Evolutionary conservation across 768 basidiomycete species (phyloP), one percentile per base, ranked within the genome.

Genomic region (Rubroboletus pulcherrimus): DNA sequence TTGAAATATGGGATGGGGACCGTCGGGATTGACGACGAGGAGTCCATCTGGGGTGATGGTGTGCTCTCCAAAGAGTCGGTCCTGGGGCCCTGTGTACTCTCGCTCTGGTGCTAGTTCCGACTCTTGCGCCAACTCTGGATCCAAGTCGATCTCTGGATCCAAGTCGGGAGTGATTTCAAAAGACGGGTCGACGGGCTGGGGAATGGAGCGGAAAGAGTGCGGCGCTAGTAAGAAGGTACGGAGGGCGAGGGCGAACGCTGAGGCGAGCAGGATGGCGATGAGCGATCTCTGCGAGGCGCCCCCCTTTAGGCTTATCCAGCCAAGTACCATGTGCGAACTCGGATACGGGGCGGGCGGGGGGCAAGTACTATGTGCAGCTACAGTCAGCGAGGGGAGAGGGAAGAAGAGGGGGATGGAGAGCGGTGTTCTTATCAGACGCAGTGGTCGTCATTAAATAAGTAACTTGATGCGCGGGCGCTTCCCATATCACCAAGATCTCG

Each of bases 1-100:
- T 40, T 74, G 73, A 46, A 72, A 71, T n/a, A 81, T 75, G 1
- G 79, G 79, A 58, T 81, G 78, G 1, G 68, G 60, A 0, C 71
- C 75, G 5, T 67, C 43, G 0, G 67, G 68, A 44, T 76, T 71
- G 56, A 74, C 72, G 21, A 68, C 43, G 9, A 76, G 62, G 24
- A 73, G 54, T 1, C 75, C 75, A 29, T 71, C 66, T 1, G 56
- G n/a, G 2, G 64, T 56, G 30, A 63, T 54, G 1, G 49, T 56
- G 46, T 76, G 74, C 7, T 38, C 19, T 7, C 47, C 63, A 4
- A 63, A 55, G 2, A 33, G 41, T 15, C 7, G 9, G 21, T 7
- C 1, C 10, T 12, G 37, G 2, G 11, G 19, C 19, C 56, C 29
- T 34, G 38, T 29, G 38, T 5, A 43, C 30, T 35, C 34, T 35